Conservation (phyloP, 1,139 yeast genomes). For the Spencermartinsiella ligniputridi region DNA sequence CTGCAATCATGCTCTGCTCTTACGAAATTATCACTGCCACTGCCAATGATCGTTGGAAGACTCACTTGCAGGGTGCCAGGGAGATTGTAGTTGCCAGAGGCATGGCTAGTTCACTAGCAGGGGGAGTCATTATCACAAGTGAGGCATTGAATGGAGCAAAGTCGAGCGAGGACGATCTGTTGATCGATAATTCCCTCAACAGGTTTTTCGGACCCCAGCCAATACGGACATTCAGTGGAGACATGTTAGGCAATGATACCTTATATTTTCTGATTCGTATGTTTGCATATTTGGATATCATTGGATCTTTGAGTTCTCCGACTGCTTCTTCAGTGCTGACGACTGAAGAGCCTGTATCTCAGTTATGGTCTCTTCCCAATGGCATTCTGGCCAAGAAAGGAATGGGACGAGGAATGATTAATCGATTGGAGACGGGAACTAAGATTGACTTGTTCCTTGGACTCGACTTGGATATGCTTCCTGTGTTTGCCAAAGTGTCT, state of each 20-base stretch:
- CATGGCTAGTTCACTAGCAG: conserved; percentile 30
- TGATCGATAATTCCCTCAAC: background rate
- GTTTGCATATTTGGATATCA: conserved; percentile 67
- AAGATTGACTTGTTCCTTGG: conserved; percentile 53
- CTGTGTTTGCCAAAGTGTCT: conserved; percentile 46
- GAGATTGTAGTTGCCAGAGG: conserved; percentile 62
- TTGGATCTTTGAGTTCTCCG: conserved; percentile 48
- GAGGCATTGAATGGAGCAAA: background rate
- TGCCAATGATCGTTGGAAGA: conserved; percentile 45
- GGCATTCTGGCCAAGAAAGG: conserved; percentile 13
- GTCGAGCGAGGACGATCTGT: background rate
- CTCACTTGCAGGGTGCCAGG: conserved; percentile 65
- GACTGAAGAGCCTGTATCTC: conserved; percentile 24
- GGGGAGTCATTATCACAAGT: conserved; percentile 14
- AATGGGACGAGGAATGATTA: conserved; percentile 5
- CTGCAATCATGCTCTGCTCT: conserved; percentile 58
- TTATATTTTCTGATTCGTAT: conserved; percentile 62
- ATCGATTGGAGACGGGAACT: conserved; percentile 6
- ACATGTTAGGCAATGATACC: conserved; percentile 39
- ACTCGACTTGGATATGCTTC: conserved; percentile 48
- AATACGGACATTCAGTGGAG: conserved; percentile 20
- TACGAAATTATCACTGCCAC: conserved; percentile 51
- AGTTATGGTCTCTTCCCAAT: conserved; percentile 26
- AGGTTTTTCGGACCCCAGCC: conserved; percentile 24
- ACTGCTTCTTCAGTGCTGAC: conserved; percentile 26